Base-by-base conservation (phyloP, 352 stramenopile genomes). In the Pythium apleroticum region DNA sequence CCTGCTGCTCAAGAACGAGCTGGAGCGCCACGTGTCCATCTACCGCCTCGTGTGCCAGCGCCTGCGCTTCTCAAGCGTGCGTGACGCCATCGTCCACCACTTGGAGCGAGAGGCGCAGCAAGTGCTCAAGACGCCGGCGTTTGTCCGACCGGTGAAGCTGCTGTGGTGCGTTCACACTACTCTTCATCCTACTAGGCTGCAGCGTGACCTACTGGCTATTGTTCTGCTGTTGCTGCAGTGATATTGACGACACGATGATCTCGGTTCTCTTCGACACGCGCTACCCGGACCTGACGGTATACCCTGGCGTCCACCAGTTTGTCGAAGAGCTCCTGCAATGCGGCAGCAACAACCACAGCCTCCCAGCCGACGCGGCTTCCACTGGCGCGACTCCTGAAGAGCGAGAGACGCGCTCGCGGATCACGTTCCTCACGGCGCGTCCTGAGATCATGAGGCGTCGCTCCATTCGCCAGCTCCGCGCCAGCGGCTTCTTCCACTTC, bases 191-290 rank as follows among this genome's bases (percentile, higher is more conserved):
- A n/a, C n/a, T n/a, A n/a, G n/a, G n/a, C n/a, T n/a, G n/a, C n/a
- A n/a, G n/a, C n/a, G n/a, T n/a, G n/a, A n/a, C n/a, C n/a, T n/a
- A n/a, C n/a, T n/a, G n/a, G n/a, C n/a, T n/a, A 17, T 39, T 17
- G 8, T 39, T 17, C 33, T 39, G 33, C 39, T 25, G 31, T 27
- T 43, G 24, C 30, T 50, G 2, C 57, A 93, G 84, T 65, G 85
- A 93, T 57, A 93, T 93, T 59, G 85, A 93, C 58, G 85, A 93
- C 66, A 93, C 85, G 35, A 75, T 93, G 71, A 71, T 90, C 11
- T 86, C 82, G 6, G 78, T 81, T 22, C 73, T 94, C 12, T 94
- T 94, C 43, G 85, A 94, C 63, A 87, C 74, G 48, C 78, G 85
- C 41, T 94, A 94, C 59, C 85, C 85, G 22, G 81, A 92, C 52